Conservation (phyloP, 2,329 filamentous ascomycete genomes). For the Arthroderma uncinatum region DNA sequence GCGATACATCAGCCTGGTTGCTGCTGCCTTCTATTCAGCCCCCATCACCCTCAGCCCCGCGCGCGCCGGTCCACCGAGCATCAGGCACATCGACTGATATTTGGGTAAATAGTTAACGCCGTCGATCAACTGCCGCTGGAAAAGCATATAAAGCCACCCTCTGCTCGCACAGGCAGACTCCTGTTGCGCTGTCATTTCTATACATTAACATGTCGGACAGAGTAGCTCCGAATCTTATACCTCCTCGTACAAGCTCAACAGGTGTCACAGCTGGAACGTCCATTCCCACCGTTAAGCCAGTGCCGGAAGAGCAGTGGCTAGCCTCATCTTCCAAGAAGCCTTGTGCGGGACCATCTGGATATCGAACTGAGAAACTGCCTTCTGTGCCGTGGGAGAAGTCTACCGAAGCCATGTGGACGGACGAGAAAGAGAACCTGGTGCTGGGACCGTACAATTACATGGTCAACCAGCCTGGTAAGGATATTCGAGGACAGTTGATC, state of each 20-base stretch:
- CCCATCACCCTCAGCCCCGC: neutral
- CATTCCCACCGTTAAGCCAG: slow-evolving; percentile 36
- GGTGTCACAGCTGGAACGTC: slow-evolving; percentile 34
- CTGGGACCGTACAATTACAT: slow-evolving; percentile 73
- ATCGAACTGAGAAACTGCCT: neutral
- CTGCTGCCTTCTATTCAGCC: neutral
- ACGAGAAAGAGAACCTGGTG: slow-evolving; percentile 65
- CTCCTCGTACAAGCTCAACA: slow-evolving; percentile 61
- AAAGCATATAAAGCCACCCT: neutral
- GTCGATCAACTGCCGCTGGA: neutral
- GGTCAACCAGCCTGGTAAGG: slow-evolving; percentile 56
- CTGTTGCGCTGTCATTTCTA: neutral
- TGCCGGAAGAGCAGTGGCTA: slow-evolving; percentile 54
- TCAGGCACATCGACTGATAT: too few species aligned
- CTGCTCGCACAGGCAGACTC: neutral
- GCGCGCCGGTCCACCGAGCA: neutral
- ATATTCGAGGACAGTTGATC: slow-evolving; percentile 27
- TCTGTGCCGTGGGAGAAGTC: neutral
- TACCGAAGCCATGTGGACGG: slow-evolving; percentile 43
- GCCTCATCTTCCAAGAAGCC: slow-evolving; percentile 29
- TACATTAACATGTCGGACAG: neutral
- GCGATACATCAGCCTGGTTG: neutral
- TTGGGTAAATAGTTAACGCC: too few species aligned
- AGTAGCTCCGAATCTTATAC: slow-evolving; percentile 49
- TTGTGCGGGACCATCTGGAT: slow-evolving; percentile 5